phyloP scores from a whole-genome alignment of 305 asterid species.

The Petunia hybrid region DNA sequence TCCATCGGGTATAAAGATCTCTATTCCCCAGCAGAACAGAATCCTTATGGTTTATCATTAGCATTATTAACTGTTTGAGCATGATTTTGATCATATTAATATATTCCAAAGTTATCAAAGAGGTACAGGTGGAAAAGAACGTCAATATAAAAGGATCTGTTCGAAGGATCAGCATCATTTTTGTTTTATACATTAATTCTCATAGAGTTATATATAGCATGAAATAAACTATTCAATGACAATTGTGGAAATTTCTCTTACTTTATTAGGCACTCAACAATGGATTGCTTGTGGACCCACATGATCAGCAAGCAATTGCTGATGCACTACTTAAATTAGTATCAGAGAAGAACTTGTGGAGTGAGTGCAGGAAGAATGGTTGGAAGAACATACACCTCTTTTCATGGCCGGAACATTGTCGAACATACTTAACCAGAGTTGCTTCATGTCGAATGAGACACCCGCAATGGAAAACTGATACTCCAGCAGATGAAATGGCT shows the following conservation, averaged over 20 bases:
- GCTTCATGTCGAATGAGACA: constrained; percentile 93
- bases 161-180: constrained; percentile 17
- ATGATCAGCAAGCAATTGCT: constrained; percentile 76
- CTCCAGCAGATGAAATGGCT: constrained; percentile 63
- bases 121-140: neutral
- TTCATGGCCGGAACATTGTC: constrained; percentile 96
- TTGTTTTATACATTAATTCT: neutral
- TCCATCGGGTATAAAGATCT: constrained; percentile 65
- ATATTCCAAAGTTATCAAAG: neutral
- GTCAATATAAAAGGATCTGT: neutral
- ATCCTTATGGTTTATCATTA: neutral
- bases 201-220: neutral
- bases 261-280: constrained; percentile 72
- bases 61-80: neutral
- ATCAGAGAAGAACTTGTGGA: constrained; percentile 88
- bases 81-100: neutral
- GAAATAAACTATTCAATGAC: neutral
- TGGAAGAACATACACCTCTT: constrained; percentile 88
- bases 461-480: constrained; percentile 91
- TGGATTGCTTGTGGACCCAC: constrained; percentile 93
- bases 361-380: constrained; percentile 81
- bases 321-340: constrained; percentile 89
- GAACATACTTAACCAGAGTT: constrained; percentile 73
- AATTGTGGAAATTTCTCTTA: neutral
- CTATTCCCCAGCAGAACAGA: neutral